These are phyloP conservation scores for Zygnema cylindricum DNA, from an alignment of 139 green algal genomes.

Conservation along the genomic window DNA sequence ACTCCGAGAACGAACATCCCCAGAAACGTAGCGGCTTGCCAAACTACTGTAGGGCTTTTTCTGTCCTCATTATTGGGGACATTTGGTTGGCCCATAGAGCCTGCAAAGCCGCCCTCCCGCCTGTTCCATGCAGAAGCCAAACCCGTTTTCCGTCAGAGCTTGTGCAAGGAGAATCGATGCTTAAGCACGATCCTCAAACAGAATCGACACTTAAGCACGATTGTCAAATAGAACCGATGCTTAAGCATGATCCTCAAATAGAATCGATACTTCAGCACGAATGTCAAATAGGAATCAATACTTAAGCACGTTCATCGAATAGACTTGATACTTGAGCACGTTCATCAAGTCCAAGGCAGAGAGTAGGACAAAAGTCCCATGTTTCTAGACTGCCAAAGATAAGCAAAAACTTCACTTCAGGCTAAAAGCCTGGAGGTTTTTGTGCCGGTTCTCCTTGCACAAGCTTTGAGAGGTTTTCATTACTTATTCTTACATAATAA, in stretches of 20 bases:
- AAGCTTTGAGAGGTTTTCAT: neutral
- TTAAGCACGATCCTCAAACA: too few species aligned
- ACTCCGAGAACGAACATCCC: neutral
- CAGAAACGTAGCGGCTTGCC: neutral
- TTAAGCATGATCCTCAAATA: too few species aligned
- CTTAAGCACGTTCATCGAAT: too few species aligned
- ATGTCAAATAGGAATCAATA: too few species aligned
- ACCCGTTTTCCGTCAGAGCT: neutral
- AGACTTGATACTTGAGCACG: too few species aligned
- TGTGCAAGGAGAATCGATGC: neutral
- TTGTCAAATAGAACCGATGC: too few species aligned
- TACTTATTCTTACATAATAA: too few species aligned
- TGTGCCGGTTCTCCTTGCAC: neutral
- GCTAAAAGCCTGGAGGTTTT: neutral
- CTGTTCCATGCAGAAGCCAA: neutral
- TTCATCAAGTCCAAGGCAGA: too few species aligned
- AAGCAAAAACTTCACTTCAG: neutral
- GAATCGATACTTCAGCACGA: too few species aligned
- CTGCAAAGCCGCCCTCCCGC: neutral
- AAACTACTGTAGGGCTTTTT: neutral
- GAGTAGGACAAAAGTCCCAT: too few species aligned
- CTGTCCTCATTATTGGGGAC: neutral
- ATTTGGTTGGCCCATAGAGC: neutral
- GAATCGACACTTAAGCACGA: neutral
- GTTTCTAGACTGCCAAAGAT: neutral